Base-by-base conservation (phyloP, 306 rosid genomes). In the Hippophae tibetana region DNA sequence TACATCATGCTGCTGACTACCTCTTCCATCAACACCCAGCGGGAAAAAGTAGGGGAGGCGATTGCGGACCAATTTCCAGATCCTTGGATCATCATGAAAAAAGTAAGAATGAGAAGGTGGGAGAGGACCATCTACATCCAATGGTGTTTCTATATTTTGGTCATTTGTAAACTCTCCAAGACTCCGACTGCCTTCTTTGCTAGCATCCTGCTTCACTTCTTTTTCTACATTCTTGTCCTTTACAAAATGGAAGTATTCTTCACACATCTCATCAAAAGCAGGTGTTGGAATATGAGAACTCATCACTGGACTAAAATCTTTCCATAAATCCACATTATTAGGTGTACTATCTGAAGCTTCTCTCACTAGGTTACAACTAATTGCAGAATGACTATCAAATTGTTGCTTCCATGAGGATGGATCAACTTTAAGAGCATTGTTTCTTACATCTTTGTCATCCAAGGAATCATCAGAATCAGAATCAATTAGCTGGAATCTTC, bases 41-140 rank as follows among this genome's bases (percentile, higher is more conserved):
- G 95, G 98, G 51, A 54, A 71, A 69, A 87, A 87, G 69, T 85
- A 64, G 40, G 61, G 68, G 12, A 87, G 74, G 61, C 96, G 82
- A 52, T 56, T 51, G 46, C 76, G 62, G 56, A 92, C 87, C 70
- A 85, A 79, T 13, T 76, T 78, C 70, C 48, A 81, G 71, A 92
- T 73, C 70, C 84, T 83, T 38, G 79, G 71, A 81, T 92, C 95
- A 43, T 69, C 70, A 10, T 87, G 87, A 65, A 85, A 78, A 74
- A 85, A 87, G 68, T 92, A 92, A 43, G 13, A 69, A 78, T 87
- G 87, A 58, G 96, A 81, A 41, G 95, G 89, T 46, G 81, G 79
- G 74, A 73, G 62, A 6, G 77, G 86, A 56, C 64, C 71, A 8
- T 54, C 67, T 5, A 56, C 75, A 68, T 76, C 75, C 81, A 76